A percentile compares a stretch with the other conserved stretches of the same genome.
phyloP scores from a whole-genome alignment of 2,329 filamentous ascomycete genomes.

The Ophiostoma perfectum region DNA sequence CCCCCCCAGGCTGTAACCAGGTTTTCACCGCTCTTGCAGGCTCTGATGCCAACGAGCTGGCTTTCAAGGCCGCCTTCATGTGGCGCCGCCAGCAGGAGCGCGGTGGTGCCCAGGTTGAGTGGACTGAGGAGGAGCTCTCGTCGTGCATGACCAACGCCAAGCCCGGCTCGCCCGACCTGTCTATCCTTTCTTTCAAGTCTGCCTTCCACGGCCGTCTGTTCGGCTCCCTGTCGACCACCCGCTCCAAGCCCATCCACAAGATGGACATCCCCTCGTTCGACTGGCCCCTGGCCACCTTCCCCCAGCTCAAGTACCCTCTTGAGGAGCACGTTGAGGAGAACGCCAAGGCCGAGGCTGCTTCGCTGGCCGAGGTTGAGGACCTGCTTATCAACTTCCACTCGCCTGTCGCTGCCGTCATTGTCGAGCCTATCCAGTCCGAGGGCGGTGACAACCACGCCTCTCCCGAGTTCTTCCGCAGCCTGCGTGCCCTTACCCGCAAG shows the following conservation, averaged over 20 bases:
- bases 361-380: constrained; percentile 76
- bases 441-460: constrained; percentile 93
- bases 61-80: constrained; percentile 95
- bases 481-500: constrained; percentile 72
- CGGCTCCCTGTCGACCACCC: constrained; percentile 78
- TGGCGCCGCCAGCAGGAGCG: constrained; percentile 77
- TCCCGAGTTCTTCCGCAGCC: constrained; percentile 76
- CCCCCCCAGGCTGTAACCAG: constrained; percentile 76
- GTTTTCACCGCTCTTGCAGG: constrained; percentile 88
- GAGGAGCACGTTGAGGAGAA: constrained; percentile 76
- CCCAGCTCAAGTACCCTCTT: constrained; percentile 77
- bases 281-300: constrained; percentile 90
- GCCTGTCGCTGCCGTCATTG: constrained; percentile 73
- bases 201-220: constrained; percentile 90
- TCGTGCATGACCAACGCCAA: constrained; percentile 74
- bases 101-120: constrained; percentile 70
- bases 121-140: constrained; percentile 68
- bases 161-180: constrained; percentile 70
- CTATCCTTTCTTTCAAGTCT: constrained; percentile 82
- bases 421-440: constrained; percentile 91
- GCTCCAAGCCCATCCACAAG: constrained; percentile 92
- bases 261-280: constrained; percentile 91
- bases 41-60: constrained; percentile 89
- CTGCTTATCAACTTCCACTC: constrained; percentile 73
- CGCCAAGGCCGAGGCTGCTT: constrained; percentile 70